Evolutionary conservation across 2,329 filamentous ascomycete species (phyloP), one percentile per base, ranked within the genome.

Genomic region (Neofusicoccum cordaticola): DNA sequence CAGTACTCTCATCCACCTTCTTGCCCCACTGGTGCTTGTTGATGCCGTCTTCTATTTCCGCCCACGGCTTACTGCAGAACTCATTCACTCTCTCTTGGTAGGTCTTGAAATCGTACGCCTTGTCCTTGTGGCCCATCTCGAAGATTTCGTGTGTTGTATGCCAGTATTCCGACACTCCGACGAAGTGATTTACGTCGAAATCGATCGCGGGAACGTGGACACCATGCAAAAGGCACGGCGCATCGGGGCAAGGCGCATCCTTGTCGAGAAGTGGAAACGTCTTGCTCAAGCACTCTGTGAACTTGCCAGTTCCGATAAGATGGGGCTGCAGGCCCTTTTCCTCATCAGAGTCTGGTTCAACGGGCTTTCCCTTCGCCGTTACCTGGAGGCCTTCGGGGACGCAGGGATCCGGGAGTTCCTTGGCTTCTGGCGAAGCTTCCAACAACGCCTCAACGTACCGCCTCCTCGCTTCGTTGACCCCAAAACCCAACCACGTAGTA

Each of bases 91-190:
- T 87, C 67, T 89, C 83, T 73, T 98, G 93, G 71, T 98, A 99
- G 0, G 90, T 93, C 67, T 89, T 86, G 69, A 97, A 91, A 72
- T 98, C 93, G 75, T 98, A 99, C 0, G 91, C 87, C 69, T 91
- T 89, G 69, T 88, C 85, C 69, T 91, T 89, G 68, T 91, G 88
- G 3, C 87, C 88, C 81, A 87, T 86, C 66, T 90, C 86, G 69
- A 99, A 98, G 1, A 98, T 89, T 63, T 95, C 93, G 71, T 99
- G 95, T 0, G 95, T 99, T 0, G 94, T 96, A 76, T 99, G 95
- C 94, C 95, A 99, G 78, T 96, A 99, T 74, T 99, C 95, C 0
- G 94, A 98, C 3, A 99, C 94, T 11, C 95, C 95, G 34, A 99
- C 89, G 72, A 99, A 99, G 75, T 97, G 96, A 71, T 99, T 99